Conservation (phyloP, 345 rosid genomes). For the Ceriops zippeliana region DNA sequence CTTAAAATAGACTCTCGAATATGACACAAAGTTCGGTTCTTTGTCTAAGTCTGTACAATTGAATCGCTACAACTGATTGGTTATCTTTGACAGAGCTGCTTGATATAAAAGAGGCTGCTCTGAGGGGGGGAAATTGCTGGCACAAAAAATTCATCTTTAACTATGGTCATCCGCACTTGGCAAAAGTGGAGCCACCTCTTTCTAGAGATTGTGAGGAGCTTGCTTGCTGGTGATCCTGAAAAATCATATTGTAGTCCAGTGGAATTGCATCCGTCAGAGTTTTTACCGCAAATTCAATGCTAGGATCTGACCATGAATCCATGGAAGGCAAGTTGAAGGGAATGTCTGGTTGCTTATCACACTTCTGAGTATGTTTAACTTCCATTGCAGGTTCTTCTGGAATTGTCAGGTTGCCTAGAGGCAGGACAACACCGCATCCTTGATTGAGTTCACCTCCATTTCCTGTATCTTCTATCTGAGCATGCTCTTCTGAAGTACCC, state of each 20-base stretch:
- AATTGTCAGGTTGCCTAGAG: constrained; percentile 11
- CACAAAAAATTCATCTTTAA: constrained; percentile 34
- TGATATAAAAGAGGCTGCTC: constrained; percentile 29
- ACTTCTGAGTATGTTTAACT: constrained; percentile 8
- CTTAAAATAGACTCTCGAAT: constrained; percentile 6
- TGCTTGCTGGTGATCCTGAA: constrained; percentile 36
- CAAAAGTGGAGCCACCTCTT: constrained; percentile 29
- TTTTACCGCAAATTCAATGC: constrained; percentile 91
- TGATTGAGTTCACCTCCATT: constrained; percentile 15
- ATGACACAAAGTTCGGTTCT: constrained; percentile 6
- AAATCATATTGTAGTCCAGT: constrained; percentile 38
- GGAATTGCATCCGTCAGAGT: constrained; percentile 84
- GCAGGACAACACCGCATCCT: constrained; percentile 16
- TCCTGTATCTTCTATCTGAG: constrained; percentile 18
- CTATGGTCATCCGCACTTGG: constrained; percentile 31
- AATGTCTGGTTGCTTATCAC: constrained; percentile 24
- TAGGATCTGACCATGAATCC: constrained; percentile 78
- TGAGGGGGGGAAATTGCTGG: constrained; percentile 34
- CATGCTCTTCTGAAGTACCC: constrained; percentile 19
- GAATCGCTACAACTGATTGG: constrained; percentile 16
- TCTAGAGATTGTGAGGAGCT: constrained; percentile 36
- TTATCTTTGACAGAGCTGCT: constrained; percentile 4
- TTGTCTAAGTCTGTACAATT: constrained; percentile 36
- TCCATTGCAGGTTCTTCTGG: constrained; percentile 24
- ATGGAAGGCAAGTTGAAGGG: constrained; percentile 33